These are phyloP conservation scores for Spizellomyces punctatus DNA, from an alignment of 192 early-diverging fungal species.

Conservation along the genomic window DNA sequence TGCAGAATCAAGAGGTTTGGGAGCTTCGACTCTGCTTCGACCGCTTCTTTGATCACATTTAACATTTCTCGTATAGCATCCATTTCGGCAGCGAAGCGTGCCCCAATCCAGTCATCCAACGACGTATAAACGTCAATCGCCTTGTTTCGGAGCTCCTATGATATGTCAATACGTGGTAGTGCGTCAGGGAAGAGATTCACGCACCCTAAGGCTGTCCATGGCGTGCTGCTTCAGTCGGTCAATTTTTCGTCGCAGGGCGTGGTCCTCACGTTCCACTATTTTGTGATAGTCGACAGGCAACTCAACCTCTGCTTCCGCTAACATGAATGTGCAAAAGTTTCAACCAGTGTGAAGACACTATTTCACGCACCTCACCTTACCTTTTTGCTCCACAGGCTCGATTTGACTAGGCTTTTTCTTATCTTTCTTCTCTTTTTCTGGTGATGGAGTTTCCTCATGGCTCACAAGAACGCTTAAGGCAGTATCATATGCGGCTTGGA, in stretches of 20 bases:
- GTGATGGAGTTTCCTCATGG: constrained; percentile 35
- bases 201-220: constrained; percentile 42
- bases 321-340: no score
- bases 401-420: constrained; percentile 41
- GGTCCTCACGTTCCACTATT: constrained; percentile 53
- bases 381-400: constrained; percentile 14
- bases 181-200: background rate
- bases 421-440: constrained; percentile 50
- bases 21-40: constrained; percentile 54
- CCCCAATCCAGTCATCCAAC: constrained; percentile 59
- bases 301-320: constrained; percentile 52
- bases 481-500: constrained; percentile 38
- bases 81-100: constrained; percentile 57
- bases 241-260: constrained; percentile 44
- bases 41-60: constrained; percentile 59
- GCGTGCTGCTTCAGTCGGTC: constrained; percentile 47
- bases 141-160: constrained; percentile 52
- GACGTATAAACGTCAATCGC: constrained; percentile 55
- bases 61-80: constrained; percentile 58
- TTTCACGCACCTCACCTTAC: background rate
- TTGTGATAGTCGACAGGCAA: constrained; percentile 45
- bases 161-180: background rate
- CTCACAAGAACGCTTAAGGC: constrained; percentile 33
- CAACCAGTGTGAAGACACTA: background rate
- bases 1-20: constrained; percentile 55